phyloP scores from a whole-genome alignment of 2,329 filamentous ascomycete genomes.

The Alternaria triticimaculans region DNA sequence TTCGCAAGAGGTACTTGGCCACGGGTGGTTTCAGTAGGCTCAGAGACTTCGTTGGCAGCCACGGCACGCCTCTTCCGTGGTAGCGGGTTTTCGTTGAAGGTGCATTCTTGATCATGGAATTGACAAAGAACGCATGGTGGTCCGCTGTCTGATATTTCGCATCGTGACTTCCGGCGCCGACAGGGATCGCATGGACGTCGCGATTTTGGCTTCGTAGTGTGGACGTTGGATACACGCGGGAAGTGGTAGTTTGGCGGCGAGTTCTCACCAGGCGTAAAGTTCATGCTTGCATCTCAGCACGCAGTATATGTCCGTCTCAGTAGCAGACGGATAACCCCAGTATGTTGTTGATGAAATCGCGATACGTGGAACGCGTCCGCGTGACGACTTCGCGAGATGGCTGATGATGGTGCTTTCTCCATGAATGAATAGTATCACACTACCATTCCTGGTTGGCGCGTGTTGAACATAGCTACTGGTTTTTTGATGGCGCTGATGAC shows the following conservation, averaged over 20 bases:
- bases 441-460: background rate
- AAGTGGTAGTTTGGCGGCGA: conserved; percentile 22
- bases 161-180: conserved; percentile 68
- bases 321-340: background rate
- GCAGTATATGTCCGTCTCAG: background rate
- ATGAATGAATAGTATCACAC: background rate
- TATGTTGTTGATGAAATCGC: background rate
- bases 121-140: conserved; percentile 70
- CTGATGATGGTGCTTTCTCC: background rate
- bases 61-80: conserved; percentile 70
- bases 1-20: background rate
- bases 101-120: conserved; percentile 71
- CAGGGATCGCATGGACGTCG: conserved; percentile 70
- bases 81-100: conserved; percentile 70
- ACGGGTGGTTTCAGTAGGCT: background rate
- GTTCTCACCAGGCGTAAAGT: conserved; percentile 18
- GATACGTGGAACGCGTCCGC: background rate
- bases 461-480: background rate
- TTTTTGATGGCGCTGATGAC: background rate
- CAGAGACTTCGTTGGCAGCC: conserved; percentile 3
- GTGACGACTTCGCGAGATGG: background rate
- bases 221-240: conserved; percentile 1
- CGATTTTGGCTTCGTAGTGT: conserved; percentile 24
- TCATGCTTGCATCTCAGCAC: conserved; percentile 17
- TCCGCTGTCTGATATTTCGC: conserved; percentile 71